phyloP scores from a whole-genome alignment of 176 grass and related monocot genomes.

The Triticum timopheevii region DNA sequence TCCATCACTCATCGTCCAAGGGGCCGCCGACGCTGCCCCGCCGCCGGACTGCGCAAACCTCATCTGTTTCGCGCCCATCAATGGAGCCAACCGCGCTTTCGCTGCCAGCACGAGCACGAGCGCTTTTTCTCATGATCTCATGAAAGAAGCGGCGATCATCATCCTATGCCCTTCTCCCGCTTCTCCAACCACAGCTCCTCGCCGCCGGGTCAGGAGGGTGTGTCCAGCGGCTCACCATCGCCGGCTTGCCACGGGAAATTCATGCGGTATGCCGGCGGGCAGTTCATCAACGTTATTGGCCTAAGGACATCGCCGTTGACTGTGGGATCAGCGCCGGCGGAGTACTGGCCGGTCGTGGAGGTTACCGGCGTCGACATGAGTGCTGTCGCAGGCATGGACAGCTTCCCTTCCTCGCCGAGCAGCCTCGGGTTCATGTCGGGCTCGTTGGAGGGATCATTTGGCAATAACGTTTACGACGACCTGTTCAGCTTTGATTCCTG shows the following conservation, averaged over 20 bases:
- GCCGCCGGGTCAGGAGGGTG: not conserved
- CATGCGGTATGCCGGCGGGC: not conserved
- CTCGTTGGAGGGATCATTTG: constrained; percentile 21
- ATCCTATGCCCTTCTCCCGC: not conserved
- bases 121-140: not conserved
- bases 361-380: not conserved
- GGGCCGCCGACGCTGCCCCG: not conserved
- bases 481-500: constrained; percentile 21
- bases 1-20: constrained; percentile 43
- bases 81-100: too few species aligned
- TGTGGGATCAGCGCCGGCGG: constrained; percentile 38
- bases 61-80: constrained; percentile 56
- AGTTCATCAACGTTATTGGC: not conserved
- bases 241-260: not conserved
- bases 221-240: not conserved
- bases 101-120: not conserved
- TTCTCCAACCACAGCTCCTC: constrained; percentile 16
- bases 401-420: constrained; percentile 50
- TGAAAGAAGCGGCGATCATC: not conserved
- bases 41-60: not conserved
- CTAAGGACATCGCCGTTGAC: not conserved
- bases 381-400: not conserved
- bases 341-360: not conserved
- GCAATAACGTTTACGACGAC: constrained; percentile 18
- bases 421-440: constrained; percentile 36